These are phyloP conservation scores for Vararia minispora DNA, from an alignment of 768 basidiomycete species.

Conservation along the genomic window DNA sequence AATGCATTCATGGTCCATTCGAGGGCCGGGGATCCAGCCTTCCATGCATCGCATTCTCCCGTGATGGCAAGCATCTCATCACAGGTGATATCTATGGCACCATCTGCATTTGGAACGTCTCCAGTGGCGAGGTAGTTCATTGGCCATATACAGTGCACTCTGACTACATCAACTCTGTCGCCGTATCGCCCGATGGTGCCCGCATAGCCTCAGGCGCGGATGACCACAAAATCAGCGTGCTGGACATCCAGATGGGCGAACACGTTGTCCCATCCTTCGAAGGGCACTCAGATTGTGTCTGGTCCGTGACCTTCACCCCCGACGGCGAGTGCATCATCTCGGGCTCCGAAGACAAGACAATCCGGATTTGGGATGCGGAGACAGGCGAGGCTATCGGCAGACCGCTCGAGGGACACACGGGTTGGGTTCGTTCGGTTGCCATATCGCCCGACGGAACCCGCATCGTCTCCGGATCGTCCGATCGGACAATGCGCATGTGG, in stretches of 20 bases:
- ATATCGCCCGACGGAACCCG: conserved; percentile 10
- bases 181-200: conserved; percentile 11
- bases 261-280: not conserved
- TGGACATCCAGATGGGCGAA: conserved; percentile 1
- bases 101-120: conserved; percentile 21
- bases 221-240: conserved; percentile 4
- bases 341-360: not conserved
- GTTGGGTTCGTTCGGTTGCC: not conserved
- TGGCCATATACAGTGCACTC: conserved; percentile 3
- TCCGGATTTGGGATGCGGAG: conserved; percentile 6
- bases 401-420: not conserved
- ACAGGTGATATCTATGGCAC: no score
- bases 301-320: conserved; percentile 13
- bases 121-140: not conserved
- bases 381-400: not conserved
- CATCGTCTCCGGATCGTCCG: conserved; percentile 22
- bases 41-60: no score
- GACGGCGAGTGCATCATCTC: conserved; percentile 12
- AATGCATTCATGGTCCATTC: no score
- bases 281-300: conserved; percentile 4
- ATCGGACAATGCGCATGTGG: conserved; percentile 40
- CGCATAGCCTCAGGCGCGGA: not conserved
- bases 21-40: no score
- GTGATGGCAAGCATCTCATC: no score
- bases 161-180: conserved; percentile 5